Evolutionary conservation across 306 rosid genomes (phyloP).

Genomic region (Lathyrus tuberosus): DNA sequence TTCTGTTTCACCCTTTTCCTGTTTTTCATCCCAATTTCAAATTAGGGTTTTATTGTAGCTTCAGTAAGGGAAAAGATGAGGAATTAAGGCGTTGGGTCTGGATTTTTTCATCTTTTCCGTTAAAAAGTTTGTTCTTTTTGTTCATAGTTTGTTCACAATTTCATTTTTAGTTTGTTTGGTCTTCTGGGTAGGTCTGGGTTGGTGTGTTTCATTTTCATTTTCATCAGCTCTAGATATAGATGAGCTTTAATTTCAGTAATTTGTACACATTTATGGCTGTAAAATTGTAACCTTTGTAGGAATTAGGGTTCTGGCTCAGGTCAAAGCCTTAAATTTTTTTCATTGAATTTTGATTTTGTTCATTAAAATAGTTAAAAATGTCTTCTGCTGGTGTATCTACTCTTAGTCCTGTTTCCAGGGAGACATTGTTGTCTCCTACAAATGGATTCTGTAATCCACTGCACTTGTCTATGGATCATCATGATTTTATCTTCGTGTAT

Average conservation of each 20-base stretch:
- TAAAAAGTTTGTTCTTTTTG: slow-evolving; percentile 16
- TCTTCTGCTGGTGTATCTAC: slow-evolving; percentile 75
- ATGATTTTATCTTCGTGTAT: slow-evolving; percentile 62
- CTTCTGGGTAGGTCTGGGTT: slow-evolving; percentile 42
- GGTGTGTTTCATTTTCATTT: slow-evolving; percentile 2
- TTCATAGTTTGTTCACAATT: slow-evolving; percentile 24
- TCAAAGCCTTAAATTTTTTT: slow-evolving; percentile 37
- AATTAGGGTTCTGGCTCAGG: slow-evolving; percentile 43
- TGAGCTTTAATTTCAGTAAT: not conserved
- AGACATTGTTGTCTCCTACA: slow-evolving; percentile 47
- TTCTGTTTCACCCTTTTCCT: slow-evolving; percentile 11
- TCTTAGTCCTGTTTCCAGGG: slow-evolving; percentile 61
- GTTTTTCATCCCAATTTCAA: slow-evolving; percentile 21
- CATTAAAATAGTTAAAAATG: slow-evolving; percentile 46
- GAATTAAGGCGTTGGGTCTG: slow-evolving; percentile 49
- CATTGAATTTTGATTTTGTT: not conserved
- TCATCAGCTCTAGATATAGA: slow-evolving; percentile 39
- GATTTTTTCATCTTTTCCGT: slow-evolving; percentile 6
- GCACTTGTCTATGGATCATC: slow-evolving; percentile 41
- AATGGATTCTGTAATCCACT: slow-evolving; percentile 40
- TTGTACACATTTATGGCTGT: slow-evolving; percentile 39
- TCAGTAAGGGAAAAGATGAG: slow-evolving; percentile 35
- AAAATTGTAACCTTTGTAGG: slow-evolving; percentile 38
- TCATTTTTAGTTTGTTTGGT: slow-evolving; percentile 33
- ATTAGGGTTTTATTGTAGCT: slow-evolving; percentile 13